Evolutionary conservation across 2,329 filamentous ascomycete species (phyloP).

Genomic region (Fusarium xylarioides): DNA sequence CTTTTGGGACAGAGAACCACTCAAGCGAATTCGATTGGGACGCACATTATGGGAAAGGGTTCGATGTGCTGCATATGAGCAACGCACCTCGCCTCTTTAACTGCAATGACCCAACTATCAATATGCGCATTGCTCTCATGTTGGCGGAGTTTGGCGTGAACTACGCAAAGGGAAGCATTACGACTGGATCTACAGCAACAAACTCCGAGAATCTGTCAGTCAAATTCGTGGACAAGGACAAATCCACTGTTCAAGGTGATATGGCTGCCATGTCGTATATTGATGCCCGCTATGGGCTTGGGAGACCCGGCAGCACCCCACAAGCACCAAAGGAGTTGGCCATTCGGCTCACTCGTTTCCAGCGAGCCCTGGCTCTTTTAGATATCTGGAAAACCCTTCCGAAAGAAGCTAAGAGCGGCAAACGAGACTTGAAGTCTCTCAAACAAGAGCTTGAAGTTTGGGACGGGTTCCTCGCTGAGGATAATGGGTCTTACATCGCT

Average conservation of each 20-base stretch:
- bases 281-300: slow-evolving; percentile 59
- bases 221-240: slow-evolving; percentile 66
- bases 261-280: slow-evolving; percentile 68
- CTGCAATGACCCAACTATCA: slow-evolving; percentile 57
- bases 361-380: slow-evolving; percentile 50
- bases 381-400: slow-evolving; percentile 47
- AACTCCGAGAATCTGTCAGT: slow-evolving; percentile 43
- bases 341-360: slow-evolving; percentile 52
- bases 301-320: slow-evolving; percentile 40
- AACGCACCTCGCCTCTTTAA: slow-evolving; percentile 61
- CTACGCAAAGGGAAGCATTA: slow-evolving; percentile 57
- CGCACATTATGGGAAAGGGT: slow-evolving; percentile 78
- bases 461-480: slow-evolving; percentile 48
- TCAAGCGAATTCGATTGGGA: slow-evolving; percentile 78
- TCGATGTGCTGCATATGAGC: slow-evolving; percentile 80
- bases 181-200: slow-evolving; percentile 26
- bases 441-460: slow-evolving; percentile 51
- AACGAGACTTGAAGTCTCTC: slow-evolving; percentile 36
- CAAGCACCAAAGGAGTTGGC: slow-evolving; percentile 46
- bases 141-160: slow-evolving; percentile 58
- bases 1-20: slow-evolving; percentile 89
- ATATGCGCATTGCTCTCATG: slow-evolving; percentile 61
- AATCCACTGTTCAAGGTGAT: slow-evolving; percentile 60
- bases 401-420: background rate
- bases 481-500: slow-evolving; percentile 55